These are phyloP conservation scores for Volvariella volvacea DNA, from an alignment of 1,284 basidiomycete genomes.

Conservation along the genomic window DNA sequence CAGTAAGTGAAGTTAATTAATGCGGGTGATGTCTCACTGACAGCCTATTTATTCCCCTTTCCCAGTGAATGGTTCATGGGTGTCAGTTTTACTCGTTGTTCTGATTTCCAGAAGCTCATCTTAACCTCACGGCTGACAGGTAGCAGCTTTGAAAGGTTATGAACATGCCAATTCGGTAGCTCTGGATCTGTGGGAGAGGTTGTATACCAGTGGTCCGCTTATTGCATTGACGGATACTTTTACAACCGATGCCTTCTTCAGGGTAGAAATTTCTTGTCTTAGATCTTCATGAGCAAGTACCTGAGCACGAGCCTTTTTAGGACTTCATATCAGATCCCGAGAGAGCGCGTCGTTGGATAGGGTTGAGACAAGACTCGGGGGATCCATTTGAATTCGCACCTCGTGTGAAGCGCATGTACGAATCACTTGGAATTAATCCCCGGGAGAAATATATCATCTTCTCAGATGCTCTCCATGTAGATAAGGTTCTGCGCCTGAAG, in stretches of 20 bases:
- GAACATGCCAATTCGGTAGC: slow-evolving; percentile 67
- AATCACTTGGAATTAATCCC: slow-evolving; percentile 58
- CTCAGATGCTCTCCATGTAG: slow-evolving; percentile 73
- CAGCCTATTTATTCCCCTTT: slow-evolving; percentile 4
- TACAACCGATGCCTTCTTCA: slow-evolving; percentile 79
- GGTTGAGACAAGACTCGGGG: slow-evolving; percentile 89
- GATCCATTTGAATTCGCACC: slow-evolving; percentile 77
- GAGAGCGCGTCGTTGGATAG: slow-evolving; percentile 67
- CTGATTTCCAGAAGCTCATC: not conserved
- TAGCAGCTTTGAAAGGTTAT: slow-evolving; percentile 81
- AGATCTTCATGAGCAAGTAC: no score
- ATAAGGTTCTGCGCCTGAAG: slow-evolving; percentile 66
- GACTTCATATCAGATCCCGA: slow-evolving; percentile 58
- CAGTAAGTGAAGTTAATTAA: slow-evolving; percentile 51
- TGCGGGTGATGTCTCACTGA: not conserved
- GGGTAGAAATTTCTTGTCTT: slow-evolving; percentile 39
- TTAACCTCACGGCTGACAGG: slow-evolving; percentile 26
- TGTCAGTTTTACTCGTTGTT: slow-evolving; percentile 23
- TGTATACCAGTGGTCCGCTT: slow-evolving; percentile 52
- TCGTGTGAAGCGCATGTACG: slow-evolving; percentile 65
- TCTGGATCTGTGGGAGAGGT: slow-evolving; percentile 79
- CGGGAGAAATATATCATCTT: slow-evolving; percentile 72
- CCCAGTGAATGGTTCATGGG: slow-evolving; percentile 96
- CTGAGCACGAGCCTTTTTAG: slow-evolving; percentile 25
- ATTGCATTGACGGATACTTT: slow-evolving; percentile 92